Percentiles rank a stretch among this genome's conserved stretches.
phyloP scores from a whole-genome alignment of 805 yeast species.

The Kodamaea lidongshanica region DNA sequence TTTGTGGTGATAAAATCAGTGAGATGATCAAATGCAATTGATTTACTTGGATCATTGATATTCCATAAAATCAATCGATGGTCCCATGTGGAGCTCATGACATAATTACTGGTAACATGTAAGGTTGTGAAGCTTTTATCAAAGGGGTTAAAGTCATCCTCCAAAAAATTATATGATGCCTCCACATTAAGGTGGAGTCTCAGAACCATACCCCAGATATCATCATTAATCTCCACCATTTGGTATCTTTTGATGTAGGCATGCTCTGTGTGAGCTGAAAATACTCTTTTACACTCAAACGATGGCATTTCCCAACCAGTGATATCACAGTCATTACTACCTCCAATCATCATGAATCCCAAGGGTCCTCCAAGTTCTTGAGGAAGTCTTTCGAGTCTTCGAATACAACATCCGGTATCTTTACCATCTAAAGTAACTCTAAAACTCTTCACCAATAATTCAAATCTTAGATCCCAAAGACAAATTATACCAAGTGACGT shows the following conservation, averaged over 20 bases:
- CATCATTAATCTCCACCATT: slow-evolving; percentile 16
- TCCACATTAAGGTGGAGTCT: slow-evolving; percentile 2
- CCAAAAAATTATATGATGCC: slow-evolving; percentile 4
- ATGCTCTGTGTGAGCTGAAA: slow-evolving; percentile 14
- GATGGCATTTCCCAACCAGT: slow-evolving; percentile 73
- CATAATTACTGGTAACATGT: slow-evolving; percentile 7
- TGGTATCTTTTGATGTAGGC: slow-evolving; percentile 21
- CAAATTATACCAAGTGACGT: slow-evolving; percentile 68
- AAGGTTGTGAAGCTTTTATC: slow-evolving; percentile 13
- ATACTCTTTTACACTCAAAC: slow-evolving; percentile 45
- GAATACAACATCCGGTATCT: slow-evolving; percentile 25
- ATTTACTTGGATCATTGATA: slow-evolving; percentile 12
- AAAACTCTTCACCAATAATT: slow-evolving; percentile 55
- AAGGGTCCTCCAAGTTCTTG: slow-evolving; percentile 21
- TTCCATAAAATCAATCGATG: slow-evolving; percentile 27
- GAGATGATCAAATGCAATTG: slow-evolving; percentile 17
- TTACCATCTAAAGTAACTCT: slow-evolving; percentile 33
- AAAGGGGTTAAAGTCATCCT: slow-evolving; percentile 2
- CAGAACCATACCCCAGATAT: not conserved
- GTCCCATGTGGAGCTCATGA: slow-evolving; percentile 24
- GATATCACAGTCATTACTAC: slow-evolving; percentile 50
- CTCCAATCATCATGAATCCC: slow-evolving; percentile 48
- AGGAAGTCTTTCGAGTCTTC: slow-evolving; percentile 41
- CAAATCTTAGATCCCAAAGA: slow-evolving; percentile 78
- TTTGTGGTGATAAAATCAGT: slow-evolving; percentile 14